Evolutionary conservation across 371 early-diverging fungal species (phyloP).

Genomic region (Mortierella sp.): DNA sequence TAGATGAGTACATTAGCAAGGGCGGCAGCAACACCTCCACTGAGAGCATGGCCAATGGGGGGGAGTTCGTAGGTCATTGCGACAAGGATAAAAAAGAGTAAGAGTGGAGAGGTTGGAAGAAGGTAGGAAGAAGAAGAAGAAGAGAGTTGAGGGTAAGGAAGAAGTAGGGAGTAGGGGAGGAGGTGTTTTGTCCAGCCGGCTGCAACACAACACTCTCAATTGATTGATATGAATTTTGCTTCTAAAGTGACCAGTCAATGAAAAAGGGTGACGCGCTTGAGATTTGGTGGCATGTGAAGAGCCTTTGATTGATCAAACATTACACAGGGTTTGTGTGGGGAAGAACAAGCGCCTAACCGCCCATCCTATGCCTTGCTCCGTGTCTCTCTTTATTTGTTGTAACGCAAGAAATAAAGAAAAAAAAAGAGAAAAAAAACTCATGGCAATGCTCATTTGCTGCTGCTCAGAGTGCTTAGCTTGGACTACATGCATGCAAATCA

Average conservation of each 20-base stretch:
- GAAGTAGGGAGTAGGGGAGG: neutral
- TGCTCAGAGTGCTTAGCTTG: neutral
- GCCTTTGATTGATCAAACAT: no score
- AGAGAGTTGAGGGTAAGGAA: neutral
- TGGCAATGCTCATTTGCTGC: neutral
- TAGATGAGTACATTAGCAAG: conserved; percentile 72
- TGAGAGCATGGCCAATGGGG: conserved; percentile 71
- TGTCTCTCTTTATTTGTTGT: no score
- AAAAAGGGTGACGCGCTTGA: neutral
- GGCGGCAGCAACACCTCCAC: conserved; percentile 70
- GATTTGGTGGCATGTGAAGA: no score
- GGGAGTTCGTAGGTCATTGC: conserved; percentile 63
- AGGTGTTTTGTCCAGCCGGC: no score
- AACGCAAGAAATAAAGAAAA: neutral
- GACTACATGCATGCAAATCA: neutral
- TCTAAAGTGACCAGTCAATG: neutral
- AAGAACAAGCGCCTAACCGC: no score
- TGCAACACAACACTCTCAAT: neutral
- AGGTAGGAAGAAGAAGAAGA: neutral
- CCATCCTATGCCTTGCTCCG: no score
- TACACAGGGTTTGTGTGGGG: no score
- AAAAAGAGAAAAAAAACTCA: neutral
- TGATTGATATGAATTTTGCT: neutral
- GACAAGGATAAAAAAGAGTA: neutral
- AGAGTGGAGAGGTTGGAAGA: neutral